Conservation (phyloP, 176 grass and related monocot species). For the Carex pumila region DNA sequence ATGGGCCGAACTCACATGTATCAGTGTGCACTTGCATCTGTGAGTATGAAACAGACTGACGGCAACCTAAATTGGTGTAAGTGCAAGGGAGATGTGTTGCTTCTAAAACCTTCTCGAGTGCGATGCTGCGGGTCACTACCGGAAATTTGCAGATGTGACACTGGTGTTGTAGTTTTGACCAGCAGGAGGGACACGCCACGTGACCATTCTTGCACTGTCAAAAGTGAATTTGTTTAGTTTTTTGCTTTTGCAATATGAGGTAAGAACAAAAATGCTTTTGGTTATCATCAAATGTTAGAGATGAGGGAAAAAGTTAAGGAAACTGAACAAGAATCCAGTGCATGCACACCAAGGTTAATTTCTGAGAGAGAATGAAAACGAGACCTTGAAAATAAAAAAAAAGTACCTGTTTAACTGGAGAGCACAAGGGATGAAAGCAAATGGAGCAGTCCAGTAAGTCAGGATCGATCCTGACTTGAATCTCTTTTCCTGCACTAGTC, state of each 20-base stretch:
- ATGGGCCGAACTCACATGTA: slow-evolving; percentile 39
- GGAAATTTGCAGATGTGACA: too few relatives aligned
- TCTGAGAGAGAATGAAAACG: too few relatives aligned
- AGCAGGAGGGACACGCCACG: slow-evolving; percentile 69
- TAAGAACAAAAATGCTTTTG: too few relatives aligned
- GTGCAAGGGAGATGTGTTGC: neutral
- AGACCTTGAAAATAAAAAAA: too few relatives aligned
- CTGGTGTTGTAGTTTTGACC: slow-evolving; percentile 33
- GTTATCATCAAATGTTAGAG: neutral
- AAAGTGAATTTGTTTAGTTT: slow-evolving; percentile 6
- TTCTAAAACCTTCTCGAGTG: too few relatives aligned
- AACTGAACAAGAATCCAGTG: neutral
- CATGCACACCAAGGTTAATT: too few relatives aligned
- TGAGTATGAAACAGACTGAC: slow-evolving; percentile 24
- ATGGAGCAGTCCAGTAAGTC: too few relatives aligned
- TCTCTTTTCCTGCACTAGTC: too few relatives aligned
- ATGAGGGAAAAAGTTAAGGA: neutral
- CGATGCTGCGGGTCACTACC: too few relatives aligned
- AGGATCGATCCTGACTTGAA: too few relatives aligned
- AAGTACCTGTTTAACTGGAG: too few relatives aligned
- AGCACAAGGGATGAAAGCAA: too few relatives aligned
- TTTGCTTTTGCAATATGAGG: neutral
- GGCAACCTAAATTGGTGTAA: slow-evolving; percentile 51
- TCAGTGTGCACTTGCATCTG: slow-evolving; percentile 43
- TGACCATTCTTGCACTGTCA: slow-evolving; percentile 71